Percentiles rank a stretch among this genome's conserved stretches.
Conservation (phyloP, 306 rosid genomes). For the Vicia sativa region DNA sequence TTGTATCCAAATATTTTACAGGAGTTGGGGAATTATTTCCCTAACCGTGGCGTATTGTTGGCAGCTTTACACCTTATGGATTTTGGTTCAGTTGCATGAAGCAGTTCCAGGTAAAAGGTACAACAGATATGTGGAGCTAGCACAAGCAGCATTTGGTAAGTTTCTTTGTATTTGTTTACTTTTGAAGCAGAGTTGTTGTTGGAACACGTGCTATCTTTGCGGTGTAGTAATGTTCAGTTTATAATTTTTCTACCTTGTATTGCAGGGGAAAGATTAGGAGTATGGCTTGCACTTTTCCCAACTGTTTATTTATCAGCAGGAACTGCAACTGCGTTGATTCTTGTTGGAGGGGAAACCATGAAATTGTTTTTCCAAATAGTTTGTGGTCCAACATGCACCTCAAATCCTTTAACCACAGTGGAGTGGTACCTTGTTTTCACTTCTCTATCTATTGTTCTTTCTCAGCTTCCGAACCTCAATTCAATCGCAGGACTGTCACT, state of each 20-base stretch:
- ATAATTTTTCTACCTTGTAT: slow-evolving; percentile 26
- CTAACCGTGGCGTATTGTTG: slow-evolving; percentile 84
- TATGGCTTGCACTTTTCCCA: slow-evolving; percentile 97
- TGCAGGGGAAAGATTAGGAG: slow-evolving; percentile 94
- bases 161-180: not conserved
- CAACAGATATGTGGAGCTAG: slow-evolving; percentile 96
- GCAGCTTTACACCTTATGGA: slow-evolving; percentile 97
- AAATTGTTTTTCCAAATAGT: slow-evolving; percentile 93
- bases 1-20: slow-evolving; percentile 37
- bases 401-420: slow-evolving; percentile 91
- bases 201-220: not conserved
- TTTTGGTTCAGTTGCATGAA: slow-evolving; percentile 98
- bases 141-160: slow-evolving; percentile 99
- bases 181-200: not conserved
- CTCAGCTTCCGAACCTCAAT: slow-evolving; percentile 98
- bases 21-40: slow-evolving; percentile 99
- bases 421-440: slow-evolving; percentile 99
- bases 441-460: slow-evolving; percentile 84
- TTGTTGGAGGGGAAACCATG: slow-evolving; percentile 99
- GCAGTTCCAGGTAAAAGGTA: slow-evolving; percentile 99
- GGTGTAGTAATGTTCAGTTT: slow-evolving; percentile 16
- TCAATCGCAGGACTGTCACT: slow-evolving; percentile 97
- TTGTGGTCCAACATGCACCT: slow-evolving; percentile 86
- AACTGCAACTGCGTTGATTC: slow-evolving; percentile 95
- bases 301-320: slow-evolving; percentile 97